A percentile compares a stretch with the other conserved stretches of the same genome.
These are phyloP conservation scores for Hypocreales sp. DNA, from an alignment of 2,329 filamentous ascomycete species.

Conservation along the genomic window DNA sequence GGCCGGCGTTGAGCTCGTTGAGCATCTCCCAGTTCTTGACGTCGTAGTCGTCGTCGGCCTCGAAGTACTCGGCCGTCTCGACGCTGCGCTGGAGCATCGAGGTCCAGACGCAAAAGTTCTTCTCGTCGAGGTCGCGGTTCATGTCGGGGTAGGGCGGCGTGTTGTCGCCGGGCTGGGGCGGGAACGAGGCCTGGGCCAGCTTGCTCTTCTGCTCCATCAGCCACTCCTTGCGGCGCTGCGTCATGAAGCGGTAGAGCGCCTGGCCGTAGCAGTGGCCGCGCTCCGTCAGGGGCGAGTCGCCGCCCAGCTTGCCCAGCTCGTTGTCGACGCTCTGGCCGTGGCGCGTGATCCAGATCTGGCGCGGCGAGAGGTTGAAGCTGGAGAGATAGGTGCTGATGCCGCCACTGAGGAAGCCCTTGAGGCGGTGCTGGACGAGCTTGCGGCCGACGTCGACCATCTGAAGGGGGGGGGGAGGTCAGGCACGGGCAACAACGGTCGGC, in stretches of 20 bases:
- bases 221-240: constrained; percentile 66
- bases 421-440: constrained; percentile 80
- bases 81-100: constrained; percentile 88
- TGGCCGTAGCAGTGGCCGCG: constrained; percentile 67
- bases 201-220: constrained; percentile 68
- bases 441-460: constrained; percentile 93
- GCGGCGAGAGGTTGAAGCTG: constrained; percentile 89
- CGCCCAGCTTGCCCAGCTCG: constrained; percentile 73
- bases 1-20: constrained; percentile 86
- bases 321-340: constrained; percentile 91
- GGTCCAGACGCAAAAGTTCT: constrained; percentile 97
- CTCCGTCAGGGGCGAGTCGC: constrained; percentile 71
- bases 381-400: constrained; percentile 90
- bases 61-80: constrained; percentile 78
- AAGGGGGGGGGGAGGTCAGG: constrained; percentile 10
- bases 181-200: constrained; percentile 62
- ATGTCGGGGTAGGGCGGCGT: constrained; percentile 91
- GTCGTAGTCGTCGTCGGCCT: constrained; percentile 83
- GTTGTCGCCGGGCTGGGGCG: constrained; percentile 79
- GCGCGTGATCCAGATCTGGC: constrained; percentile 96
- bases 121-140: constrained; percentile 52
- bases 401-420: constrained; percentile 81
- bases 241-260: constrained; percentile 72
- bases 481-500: too few relatives aligned
- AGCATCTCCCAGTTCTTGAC: constrained; percentile 97